These are phyloP conservation scores for Pyricularia grisea DNA, from an alignment of 2,329 filamentous ascomycete species.

Conservation along the genomic window DNA sequence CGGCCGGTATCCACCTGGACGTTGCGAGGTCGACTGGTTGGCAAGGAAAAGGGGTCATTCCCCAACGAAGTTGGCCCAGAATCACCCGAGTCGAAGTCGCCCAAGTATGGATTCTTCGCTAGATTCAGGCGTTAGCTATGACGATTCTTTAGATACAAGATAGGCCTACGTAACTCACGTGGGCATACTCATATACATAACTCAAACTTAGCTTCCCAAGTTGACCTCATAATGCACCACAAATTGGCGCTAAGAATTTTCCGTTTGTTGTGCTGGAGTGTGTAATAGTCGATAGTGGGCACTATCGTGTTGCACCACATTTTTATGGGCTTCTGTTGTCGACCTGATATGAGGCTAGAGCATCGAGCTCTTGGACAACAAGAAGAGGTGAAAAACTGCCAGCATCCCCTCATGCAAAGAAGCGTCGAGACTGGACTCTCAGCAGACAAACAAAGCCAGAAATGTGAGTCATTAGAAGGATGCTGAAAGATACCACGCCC, in stretches of 20 bases:
- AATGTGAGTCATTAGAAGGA: not conserved
- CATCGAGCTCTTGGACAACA: not conserved
- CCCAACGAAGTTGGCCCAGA: slow-evolving; percentile 12
- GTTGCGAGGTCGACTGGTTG: slow-evolving; percentile 31
- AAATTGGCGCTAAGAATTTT: not conserved
- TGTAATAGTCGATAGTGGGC: not conserved
- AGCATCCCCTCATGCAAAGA: not conserved
- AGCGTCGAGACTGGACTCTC: not conserved
- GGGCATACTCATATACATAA: not conserved
- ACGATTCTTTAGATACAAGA: not conserved
- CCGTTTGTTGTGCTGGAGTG: not conserved
- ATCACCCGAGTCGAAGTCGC: slow-evolving; percentile 17
- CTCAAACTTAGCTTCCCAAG: not conserved
- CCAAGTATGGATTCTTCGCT: slow-evolving; percentile 29
- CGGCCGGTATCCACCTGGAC: slow-evolving; percentile 37
- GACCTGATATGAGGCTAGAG: not conserved
- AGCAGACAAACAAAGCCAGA: not conserved
- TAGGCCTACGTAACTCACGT: not conserved
- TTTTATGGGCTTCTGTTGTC: not conserved
- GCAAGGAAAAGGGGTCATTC: slow-evolving; percentile 17
- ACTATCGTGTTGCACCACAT: not conserved
- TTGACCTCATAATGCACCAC: not conserved
- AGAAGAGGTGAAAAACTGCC: not conserved
- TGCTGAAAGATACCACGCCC: not conserved
- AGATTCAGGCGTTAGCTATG: slow-evolving; percentile 27